phyloP scores from a whole-genome alignment of 179 eudicot species.

The Amaranthus tricolor region DNA sequence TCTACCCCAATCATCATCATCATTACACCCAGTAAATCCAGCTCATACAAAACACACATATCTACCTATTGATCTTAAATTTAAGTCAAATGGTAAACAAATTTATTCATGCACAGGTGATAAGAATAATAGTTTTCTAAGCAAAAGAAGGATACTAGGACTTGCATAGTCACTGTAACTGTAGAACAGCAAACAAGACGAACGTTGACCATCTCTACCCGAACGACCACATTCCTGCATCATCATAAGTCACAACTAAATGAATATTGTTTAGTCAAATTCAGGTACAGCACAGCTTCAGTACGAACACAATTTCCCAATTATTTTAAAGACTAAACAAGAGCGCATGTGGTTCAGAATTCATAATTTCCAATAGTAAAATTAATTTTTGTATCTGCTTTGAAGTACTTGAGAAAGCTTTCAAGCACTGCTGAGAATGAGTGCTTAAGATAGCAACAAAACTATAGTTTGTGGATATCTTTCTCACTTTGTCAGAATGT shows the following conservation, averaged over 20 bases:
- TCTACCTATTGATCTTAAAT: conserved; percentile 4
- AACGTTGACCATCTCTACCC: conserved; percentile 87
- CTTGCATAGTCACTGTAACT: conserved; percentile 94
- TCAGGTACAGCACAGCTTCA: conserved; percentile 12
- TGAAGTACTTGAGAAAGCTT: conserved; percentile 1
- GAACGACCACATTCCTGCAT: conserved; percentile 98
- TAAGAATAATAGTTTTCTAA: background rate
- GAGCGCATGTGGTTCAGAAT: conserved; percentile 4
- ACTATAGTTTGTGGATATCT: background rate
- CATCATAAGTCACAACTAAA: conserved; percentile 18
- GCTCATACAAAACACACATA: conserved; percentile 1
- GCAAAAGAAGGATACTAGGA: conserved; percentile 10
- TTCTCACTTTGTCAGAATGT: background rate
- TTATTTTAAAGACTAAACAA: background rate
- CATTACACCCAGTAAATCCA: too few species aligned
- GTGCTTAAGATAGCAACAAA: background rate
- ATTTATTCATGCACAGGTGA: background rate
- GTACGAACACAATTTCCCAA: background rate
- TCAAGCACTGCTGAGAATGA: background rate
- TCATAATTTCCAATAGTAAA: background rate
- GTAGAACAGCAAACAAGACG: conserved; percentile 88
- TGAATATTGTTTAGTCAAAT: background rate
- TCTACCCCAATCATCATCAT: background rate
- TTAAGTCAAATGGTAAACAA: conserved; percentile 7
- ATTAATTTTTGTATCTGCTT: background rate